These are phyloP conservation scores for Paulownia fortunei DNA, from an alignment of 257 asterid species.

Conservation along the genomic window DNA sequence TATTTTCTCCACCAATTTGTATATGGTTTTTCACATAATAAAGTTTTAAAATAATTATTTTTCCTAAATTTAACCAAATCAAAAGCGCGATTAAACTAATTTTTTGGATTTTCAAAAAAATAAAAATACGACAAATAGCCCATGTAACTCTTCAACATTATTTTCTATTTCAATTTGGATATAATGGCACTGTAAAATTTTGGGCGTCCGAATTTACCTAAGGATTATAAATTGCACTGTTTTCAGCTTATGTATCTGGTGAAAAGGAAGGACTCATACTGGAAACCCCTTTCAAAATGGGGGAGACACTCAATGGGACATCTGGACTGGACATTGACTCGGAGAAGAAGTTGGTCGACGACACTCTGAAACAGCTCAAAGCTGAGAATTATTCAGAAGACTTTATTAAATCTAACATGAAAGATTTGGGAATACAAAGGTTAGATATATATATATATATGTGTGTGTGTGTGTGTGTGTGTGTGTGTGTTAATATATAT, in stretches of 20 bases:
- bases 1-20: too few species aligned
- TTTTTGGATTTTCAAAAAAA: too few species aligned
- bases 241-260: slow-evolving; percentile 73
- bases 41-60: too few species aligned
- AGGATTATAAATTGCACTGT: background rate
- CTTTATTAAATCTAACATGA: slow-evolving; percentile 47
- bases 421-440: slow-evolving; percentile 78
- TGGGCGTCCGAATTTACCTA: background rate
- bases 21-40: too few species aligned
- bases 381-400: slow-evolving; percentile 52
- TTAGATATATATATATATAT: slow-evolving; percentile 11
- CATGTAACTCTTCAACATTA: too few species aligned
- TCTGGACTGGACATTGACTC: slow-evolving; percentile 57
- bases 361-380: slow-evolving; percentile 49
- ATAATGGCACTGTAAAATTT: background rate
- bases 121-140: too few species aligned
- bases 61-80: background rate
- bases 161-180: too few species aligned
- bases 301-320: slow-evolving; percentile 69
- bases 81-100: too few species aligned
- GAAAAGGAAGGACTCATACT: slow-evolving; percentile 59
- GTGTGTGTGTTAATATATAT: too few species aligned
- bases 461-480: too few species aligned
- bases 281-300: slow-evolving; percentile 57
- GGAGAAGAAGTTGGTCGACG: slow-evolving; percentile 54